Evolutionary conservation across 75 land plant species (phyloP).

Genomic region (Picea glauca): DNA sequence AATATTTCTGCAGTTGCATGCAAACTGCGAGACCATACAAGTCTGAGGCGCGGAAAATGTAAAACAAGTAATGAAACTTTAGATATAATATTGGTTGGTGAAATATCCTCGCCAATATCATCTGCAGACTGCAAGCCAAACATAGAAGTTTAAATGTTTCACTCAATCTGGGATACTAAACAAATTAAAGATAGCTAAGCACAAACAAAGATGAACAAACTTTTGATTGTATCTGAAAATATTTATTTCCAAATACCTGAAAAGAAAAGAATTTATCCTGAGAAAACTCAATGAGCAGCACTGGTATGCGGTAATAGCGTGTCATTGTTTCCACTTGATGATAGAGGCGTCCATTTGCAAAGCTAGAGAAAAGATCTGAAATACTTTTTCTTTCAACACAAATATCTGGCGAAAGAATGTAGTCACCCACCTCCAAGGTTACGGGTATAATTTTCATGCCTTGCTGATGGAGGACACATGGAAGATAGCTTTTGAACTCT

Average conservation of each 20-base stretch:
- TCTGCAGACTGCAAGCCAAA: conserved; percentile 76
- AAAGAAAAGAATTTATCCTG: conserved; percentile 98
- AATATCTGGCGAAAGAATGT: conserved; percentile 94
- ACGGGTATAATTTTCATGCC: conserved; percentile 93
- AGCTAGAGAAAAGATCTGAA: conserved; percentile 81
- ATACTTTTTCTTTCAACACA: conserved; percentile 98
- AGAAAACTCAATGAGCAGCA: conserved; percentile 97
- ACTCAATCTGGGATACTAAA: not conserved
- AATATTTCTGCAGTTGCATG: conserved; percentile 99
- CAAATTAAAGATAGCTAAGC: not conserved
- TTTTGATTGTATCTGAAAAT: not conserved
- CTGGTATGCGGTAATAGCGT: conserved; percentile 90
- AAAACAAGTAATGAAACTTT: conserved; percentile 87
- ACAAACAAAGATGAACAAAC: not conserved
- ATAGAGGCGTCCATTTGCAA: conserved; percentile 93
- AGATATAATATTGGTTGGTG: conserved; percentile 76
- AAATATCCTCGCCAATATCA: conserved; percentile 96
- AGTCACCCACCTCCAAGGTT: conserved; percentile 96
- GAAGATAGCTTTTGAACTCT: conserved; percentile 97
- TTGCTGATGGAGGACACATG: conserved; percentile 97
- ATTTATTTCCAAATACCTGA: conserved; percentile 56
- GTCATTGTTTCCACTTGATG: conserved; percentile 96
- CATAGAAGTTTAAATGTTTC: not conserved
- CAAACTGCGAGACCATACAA: conserved; percentile 97
- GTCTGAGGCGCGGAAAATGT: conserved; percentile 97